Evolutionary conservation across 345 rosid species (phyloP).

Genomic region (Eucalyptus globulus): DNA sequence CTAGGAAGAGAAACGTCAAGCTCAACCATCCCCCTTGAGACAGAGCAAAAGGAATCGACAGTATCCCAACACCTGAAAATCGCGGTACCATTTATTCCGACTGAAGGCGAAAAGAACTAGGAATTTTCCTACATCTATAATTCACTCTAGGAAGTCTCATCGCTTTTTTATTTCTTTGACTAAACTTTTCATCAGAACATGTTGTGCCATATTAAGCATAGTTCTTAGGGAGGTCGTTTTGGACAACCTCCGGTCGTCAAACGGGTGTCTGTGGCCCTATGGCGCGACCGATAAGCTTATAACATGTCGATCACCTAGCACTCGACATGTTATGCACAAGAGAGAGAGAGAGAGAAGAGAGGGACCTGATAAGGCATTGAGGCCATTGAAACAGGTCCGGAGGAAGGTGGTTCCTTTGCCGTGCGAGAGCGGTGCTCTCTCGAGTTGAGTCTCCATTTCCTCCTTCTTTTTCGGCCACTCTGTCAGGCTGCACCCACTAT

Average conservation of each 20-base stretch:
- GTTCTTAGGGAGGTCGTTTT: not conserved
- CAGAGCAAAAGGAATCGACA: constrained; percentile 58
- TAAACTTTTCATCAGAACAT: not conserved
- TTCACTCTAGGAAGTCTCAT: not conserved
- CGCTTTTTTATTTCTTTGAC: not conserved
- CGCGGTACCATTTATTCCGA: not conserved
- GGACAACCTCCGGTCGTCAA: not conserved
- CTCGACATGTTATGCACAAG: not conserved
- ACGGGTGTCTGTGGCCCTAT: not conserved
- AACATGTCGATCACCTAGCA: not conserved
- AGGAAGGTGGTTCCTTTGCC: constrained; percentile 40
- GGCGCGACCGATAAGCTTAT: not conserved
- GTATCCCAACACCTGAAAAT: constrained; percentile 44
- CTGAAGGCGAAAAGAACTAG: not conserved
- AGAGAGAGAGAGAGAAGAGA: not conserved
- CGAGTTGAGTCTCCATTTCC: constrained; percentile 4
- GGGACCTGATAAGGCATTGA: constrained; percentile 52
- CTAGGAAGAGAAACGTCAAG: constrained; percentile 27
- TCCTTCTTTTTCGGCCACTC: not conserved
- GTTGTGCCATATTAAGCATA: not conserved
- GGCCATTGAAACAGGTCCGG: constrained; percentile 59
- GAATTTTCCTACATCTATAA: not conserved
- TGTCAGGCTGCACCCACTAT: not conserved
- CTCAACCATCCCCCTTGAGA: constrained; percentile 63
- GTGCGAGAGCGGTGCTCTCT: constrained; percentile 14